Evolutionary conservation across 495 filamentous ascomycete species (phyloP).

Genomic region (Gamarada debralockiae): DNA sequence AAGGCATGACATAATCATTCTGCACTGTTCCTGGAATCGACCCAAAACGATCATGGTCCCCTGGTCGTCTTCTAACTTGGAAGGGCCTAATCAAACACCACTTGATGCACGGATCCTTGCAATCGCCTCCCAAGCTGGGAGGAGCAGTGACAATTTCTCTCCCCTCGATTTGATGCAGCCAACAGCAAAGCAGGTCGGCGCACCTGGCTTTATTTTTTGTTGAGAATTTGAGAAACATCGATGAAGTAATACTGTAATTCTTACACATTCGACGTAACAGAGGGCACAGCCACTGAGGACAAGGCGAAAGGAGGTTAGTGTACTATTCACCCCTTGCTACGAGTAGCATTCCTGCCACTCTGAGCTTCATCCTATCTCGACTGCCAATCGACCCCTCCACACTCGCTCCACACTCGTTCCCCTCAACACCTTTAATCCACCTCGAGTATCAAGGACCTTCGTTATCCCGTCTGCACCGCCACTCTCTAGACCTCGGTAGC

Average conservation of each 20-base stretch:
- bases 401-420: not conserved
- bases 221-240: too few species aligned
- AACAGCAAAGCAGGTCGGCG: too few species aligned
- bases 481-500: conserved; percentile 9
- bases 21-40: conserved; percentile 1
- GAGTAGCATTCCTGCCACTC: too few species aligned
- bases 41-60: not conserved
- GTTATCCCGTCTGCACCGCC: not conserved
- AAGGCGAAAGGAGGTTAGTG: too few species aligned
- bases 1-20: too few species aligned
- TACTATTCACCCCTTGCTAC: too few species aligned
- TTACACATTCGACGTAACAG: too few species aligned
- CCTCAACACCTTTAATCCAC: conserved; percentile 2
- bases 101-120: conserved; percentile 2
- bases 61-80: not conserved
- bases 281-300: too few species aligned
- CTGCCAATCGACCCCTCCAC: conserved; percentile 1
- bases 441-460: conserved; percentile 8
- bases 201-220: too few species aligned
- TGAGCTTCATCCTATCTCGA: too few species aligned
- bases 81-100: not conserved
- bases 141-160: not conserved
- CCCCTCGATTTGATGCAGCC: not conserved
- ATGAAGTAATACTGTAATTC: too few species aligned
- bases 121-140: too few species aligned